Evolutionary conservation across 2,329 filamentous ascomycete species (phyloP).

Genomic region (Triangularia verruculosa): DNA sequence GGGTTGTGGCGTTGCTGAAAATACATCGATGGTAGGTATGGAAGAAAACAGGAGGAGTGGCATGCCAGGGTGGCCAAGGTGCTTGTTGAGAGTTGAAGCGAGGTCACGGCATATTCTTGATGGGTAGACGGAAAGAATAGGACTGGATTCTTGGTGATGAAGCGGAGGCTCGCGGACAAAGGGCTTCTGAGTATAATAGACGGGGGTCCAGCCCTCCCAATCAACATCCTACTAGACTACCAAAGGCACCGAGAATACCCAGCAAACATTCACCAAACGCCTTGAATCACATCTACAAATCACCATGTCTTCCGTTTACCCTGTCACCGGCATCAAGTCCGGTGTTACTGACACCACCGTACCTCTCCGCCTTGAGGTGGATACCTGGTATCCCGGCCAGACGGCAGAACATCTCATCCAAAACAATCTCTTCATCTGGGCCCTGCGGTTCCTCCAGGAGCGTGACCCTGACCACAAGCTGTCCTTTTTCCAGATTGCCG

Average conservation of each 20-base stretch:
- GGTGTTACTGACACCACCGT: neutral
- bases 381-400: neutral
- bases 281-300: too few relatives aligned
- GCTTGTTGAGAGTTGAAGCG: too few relatives aligned
- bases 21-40: too few relatives aligned
- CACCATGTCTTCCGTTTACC: neutral
- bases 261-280: neutral
- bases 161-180: too few relatives aligned
- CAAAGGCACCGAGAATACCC: too few relatives aligned
- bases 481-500: constrained; percentile 9
- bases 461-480: constrained; percentile 1
- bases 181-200: too few relatives aligned
- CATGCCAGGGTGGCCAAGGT: too few relatives aligned
- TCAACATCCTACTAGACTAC: neutral
- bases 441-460: neutral
- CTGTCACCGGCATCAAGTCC: constrained; percentile 2
- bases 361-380: constrained; percentile 6
- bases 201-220: neutral
- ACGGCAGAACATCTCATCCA: neutral
- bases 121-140: too few relatives aligned
- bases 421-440: constrained; percentile 3
- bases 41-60: too few relatives aligned
- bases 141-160: too few relatives aligned
- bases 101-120: too few relatives aligned
- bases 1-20: neutral